phyloP scores from a whole-genome alignment of 805 yeast genomes.

The Schwanniomyces vanrijiae region DNA sequence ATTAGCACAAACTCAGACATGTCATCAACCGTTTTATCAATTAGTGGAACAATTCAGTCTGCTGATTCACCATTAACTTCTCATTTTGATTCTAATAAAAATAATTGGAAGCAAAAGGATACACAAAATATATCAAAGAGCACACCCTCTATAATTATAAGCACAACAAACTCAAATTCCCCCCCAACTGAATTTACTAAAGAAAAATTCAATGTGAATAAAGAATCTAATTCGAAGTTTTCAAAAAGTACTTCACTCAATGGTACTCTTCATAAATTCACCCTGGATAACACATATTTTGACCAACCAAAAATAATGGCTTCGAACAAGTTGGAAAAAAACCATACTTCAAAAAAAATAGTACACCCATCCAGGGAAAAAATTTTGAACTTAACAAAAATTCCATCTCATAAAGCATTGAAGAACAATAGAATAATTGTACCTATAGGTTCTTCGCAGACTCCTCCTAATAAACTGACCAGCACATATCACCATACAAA shows the following conservation, averaged over 20 bases:
- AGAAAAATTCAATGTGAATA: not conserved
- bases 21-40: conserved; percentile 28
- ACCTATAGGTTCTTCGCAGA: conserved; percentile 2
- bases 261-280: not conserved
- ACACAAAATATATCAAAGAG: not conserved
- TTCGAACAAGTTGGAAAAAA: not conserved
- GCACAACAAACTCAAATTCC: not conserved
- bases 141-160: not conserved
- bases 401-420: conserved; percentile 14
- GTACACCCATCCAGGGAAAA: conserved; percentile 20
- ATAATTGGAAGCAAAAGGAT: not conserved
- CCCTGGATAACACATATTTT: too few relatives aligned
- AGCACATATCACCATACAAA: conserved; percentile 13
- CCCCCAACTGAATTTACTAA: not conserved
- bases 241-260: not conserved
- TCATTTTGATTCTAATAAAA: conserved; percentile 13
- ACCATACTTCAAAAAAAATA: not conserved
- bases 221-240: not conserved
- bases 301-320: not conserved
- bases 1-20: conserved; percentile 25
- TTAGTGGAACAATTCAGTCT: conserved; percentile 26
- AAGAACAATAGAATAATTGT: not conserved
- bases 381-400: conserved; percentile 21
- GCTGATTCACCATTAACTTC: conserved; percentile 28
- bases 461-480: not conserved